These are phyloP conservation scores for Pythium myriotylum DNA, from an alignment of 352 stramenopile species.

Conservation along the genomic window DNA sequence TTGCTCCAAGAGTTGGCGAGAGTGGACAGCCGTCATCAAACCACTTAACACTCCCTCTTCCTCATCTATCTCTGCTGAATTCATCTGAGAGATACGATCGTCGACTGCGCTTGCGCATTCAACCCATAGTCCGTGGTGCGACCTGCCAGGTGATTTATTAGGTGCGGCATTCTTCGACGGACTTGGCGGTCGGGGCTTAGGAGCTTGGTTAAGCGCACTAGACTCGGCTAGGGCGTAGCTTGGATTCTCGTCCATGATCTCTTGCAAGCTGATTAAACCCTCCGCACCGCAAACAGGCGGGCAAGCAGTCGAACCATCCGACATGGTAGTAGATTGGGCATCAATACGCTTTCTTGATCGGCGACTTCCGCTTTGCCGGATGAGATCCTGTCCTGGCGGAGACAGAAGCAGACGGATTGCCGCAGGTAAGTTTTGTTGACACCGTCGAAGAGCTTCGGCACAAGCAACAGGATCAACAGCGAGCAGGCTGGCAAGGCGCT, in stretches of 20 bases:
- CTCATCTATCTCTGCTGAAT: constrained; percentile 57
- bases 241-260: constrained; percentile 77
- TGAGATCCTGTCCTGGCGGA: constrained; percentile 34
- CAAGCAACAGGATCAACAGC: constrained; percentile 54
- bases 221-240: constrained; percentile 75
- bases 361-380: not conserved
- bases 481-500: constrained; percentile 53
- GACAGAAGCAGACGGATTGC: constrained; percentile 70
- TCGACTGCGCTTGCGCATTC: constrained; percentile 69
- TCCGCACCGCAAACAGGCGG: constrained; percentile 11
- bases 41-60: constrained; percentile 68
- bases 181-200: constrained; percentile 39
- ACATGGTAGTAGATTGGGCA: not conserved
- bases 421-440: constrained; percentile 47
- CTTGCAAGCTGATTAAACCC: constrained; percentile 57
- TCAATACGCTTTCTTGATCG: not conserved
- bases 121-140: constrained; percentile 63
- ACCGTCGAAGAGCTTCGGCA: constrained; percentile 56
- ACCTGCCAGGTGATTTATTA: constrained; percentile 34
- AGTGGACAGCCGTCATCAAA: constrained; percentile 62
- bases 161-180: constrained; percentile 45
- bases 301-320: not conserved
- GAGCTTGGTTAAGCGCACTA: constrained; percentile 35
- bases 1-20: constrained; percentile 67
- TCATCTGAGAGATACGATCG: constrained; percentile 61